These are phyloP conservation scores for Xylariaceae sp. DNA, from an alignment of 2,329 filamentous ascomycete species.

Conservation along the genomic window DNA sequence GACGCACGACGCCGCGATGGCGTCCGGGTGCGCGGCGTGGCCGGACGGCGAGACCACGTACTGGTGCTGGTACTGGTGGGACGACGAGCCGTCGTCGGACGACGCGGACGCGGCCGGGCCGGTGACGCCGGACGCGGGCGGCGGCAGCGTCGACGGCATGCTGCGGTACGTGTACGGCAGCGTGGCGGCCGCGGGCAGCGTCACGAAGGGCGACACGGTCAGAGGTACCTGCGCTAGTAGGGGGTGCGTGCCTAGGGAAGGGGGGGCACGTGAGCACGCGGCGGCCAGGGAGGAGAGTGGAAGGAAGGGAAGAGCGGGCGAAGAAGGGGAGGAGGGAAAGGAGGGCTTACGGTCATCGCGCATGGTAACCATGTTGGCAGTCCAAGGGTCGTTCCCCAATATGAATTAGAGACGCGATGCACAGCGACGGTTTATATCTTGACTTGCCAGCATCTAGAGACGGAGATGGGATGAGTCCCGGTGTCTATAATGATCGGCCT, in stretches of 20 bases:
- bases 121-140: slow-evolving; percentile 52
- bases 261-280: slow-evolving; percentile 9
- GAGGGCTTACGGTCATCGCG: slow-evolving; percentile 32
- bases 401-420: no score
- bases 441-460: no score
- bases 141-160: slow-evolving; percentile 79
- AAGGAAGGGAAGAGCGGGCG: not conserved
- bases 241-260: slow-evolving; percentile 64
- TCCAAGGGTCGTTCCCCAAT: no score
- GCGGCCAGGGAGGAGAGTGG: slow-evolving; percentile 2
- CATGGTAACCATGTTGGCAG: slow-evolving; percentile 24
- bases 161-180: slow-evolving; percentile 93
- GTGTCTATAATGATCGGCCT: no score
- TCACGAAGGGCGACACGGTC: slow-evolving; percentile 89
- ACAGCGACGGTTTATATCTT: no score
- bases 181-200: slow-evolving; percentile 80
- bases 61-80: no score
- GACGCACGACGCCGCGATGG: slow-evolving; percentile 75
- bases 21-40: slow-evolving; percentile 77
- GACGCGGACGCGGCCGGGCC: slow-evolving; percentile 27
- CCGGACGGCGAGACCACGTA: slow-evolving; percentile 75
- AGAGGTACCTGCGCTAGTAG: slow-evolving; percentile 88
- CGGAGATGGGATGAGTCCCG: no score
- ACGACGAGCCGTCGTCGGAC: not conserved
- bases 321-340: no score